Evolutionary conservation across 2,329 filamentous ascomycete species (phyloP).

Genomic region (Colletotrichum simmondsii): DNA sequence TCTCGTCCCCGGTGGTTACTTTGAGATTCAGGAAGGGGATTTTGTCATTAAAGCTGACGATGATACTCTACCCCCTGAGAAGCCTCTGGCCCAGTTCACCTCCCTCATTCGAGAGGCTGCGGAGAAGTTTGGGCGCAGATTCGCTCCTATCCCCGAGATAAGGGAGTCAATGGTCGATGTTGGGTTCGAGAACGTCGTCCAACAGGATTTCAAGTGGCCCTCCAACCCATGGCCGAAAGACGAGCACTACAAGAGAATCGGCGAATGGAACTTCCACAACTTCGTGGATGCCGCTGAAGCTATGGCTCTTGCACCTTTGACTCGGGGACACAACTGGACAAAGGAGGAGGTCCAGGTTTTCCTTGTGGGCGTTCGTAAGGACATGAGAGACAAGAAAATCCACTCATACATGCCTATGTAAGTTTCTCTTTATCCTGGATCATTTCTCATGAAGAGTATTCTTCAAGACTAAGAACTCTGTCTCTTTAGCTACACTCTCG

Average conservation of each 20-base stretch:
- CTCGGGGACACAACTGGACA: slow-evolving; percentile 42
- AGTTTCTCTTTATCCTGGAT: slow-evolving; percentile 17
- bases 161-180: slow-evolving; percentile 38
- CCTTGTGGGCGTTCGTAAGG: slow-evolving; percentile 43
- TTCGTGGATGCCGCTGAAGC: slow-evolving; percentile 44
- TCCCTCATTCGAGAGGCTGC: slow-evolving; percentile 15
- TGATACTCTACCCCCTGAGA: slow-evolving; percentile 41
- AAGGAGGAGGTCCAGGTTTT: slow-evolving; percentile 43
- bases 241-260: slow-evolving; percentile 42
- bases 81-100: slow-evolving; percentile 37
- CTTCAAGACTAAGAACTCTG: neutral
- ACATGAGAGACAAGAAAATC: slow-evolving; percentile 42
- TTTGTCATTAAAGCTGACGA: slow-evolving; percentile 54
- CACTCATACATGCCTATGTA: slow-evolving; percentile 45
- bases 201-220: slow-evolving; percentile 43
- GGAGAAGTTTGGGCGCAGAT: slow-evolving; percentile 40
- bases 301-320: slow-evolving; percentile 47
- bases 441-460: neutral
- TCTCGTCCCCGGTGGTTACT: slow-evolving; percentile 62
- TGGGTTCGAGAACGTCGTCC: slow-evolving; percentile 44
- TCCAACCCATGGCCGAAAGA: slow-evolving; percentile 45
- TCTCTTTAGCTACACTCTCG: neutral
- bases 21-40: slow-evolving; percentile 56
- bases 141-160: slow-evolving; percentile 35
- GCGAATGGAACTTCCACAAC: slow-evolving; percentile 38